Base-by-base conservation (phyloP, 2,329 filamentous ascomycete species). In the Nemania diffusa region DNA sequence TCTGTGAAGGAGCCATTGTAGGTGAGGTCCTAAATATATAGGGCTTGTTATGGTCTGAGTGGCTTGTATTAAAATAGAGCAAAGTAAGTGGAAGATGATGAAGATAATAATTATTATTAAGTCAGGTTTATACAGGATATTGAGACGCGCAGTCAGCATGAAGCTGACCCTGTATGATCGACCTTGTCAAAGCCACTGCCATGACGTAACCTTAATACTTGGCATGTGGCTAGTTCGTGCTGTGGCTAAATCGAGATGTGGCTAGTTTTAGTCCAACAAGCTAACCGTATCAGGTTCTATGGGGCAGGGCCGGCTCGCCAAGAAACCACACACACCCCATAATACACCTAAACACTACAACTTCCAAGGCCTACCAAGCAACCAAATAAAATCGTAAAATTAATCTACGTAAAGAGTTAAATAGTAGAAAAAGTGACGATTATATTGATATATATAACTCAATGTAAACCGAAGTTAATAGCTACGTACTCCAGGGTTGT, bases 1-100 rank as follows among this genome's bases (percentile, higher is more conserved):
- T 24, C 50, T 69, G 69, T 4, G 67, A 64, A 42, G 61, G 67
- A 53, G 69, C 50, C 69, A 71, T 71, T 34, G 13, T 62, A 7
- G 20, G 46, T 42, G 17, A 44, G n/a, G 15, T 11, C 15, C 5
- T 22, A 2, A 20, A 32, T 26, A 11, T 32, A 11, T 26, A 17
- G 22, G 24, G n/a, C 11, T 37, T n/a, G n/a, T 15, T 22, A 3
- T 24, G 29, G 4, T 20, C 9, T 5, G 11, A 15, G n/a, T 3
- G 15, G 26, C 17, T 51, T 42, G 22, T 24, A 22, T 5, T 42
- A 15, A 29, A 13, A 32, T 26, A 1, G 7, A 37, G 20, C 7
- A 37, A 27, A 15, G 17, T 24, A 46, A 13, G 50, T 13, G 37
- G 34, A 56, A 3, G n/a, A 46, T 53, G 59, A 34, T 56, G 51